Evolutionary conservation across 192 early-diverging fungal genomes (phyloP).

Genomic region (Spizellomyces punctatus): DNA sequence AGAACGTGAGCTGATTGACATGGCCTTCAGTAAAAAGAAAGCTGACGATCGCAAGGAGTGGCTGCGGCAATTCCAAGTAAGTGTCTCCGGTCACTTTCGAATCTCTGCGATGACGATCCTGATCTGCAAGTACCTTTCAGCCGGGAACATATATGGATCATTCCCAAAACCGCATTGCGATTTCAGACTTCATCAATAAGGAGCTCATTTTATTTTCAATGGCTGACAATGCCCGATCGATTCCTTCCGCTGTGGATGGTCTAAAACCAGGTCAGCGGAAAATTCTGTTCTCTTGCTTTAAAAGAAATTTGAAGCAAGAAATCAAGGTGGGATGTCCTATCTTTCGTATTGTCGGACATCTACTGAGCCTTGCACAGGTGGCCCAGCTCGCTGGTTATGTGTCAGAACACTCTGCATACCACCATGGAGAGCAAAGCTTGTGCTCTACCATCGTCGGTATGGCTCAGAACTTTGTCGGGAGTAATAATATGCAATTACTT

Average conservation of each 20-base stretch:
- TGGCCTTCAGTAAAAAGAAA: conserved; percentile 96
- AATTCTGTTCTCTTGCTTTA: conserved; percentile 85
- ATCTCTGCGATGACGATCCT: not conserved
- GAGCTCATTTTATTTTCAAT: conserved; percentile 94
- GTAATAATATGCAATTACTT: conserved; percentile 89
- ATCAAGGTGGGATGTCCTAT: conserved; percentile 59
- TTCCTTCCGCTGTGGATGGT: conserved; percentile 92
- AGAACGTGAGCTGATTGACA: conserved; percentile 82
- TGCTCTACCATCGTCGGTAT: conserved; percentile 84
- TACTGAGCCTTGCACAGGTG: conserved; percentile 26
- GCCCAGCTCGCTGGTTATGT: conserved; percentile 87
- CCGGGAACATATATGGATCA: conserved; percentile 93
- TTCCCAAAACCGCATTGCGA: conserved; percentile 69
- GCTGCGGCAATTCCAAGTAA: conserved; percentile 65
- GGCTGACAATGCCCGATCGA: conserved; percentile 93
- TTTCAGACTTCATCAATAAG: conserved; percentile 91
- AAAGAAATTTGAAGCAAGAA: conserved; percentile 77
- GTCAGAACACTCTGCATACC: conserved; percentile 86
- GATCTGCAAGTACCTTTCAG: conserved; percentile 34
- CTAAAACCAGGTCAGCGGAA: conserved; percentile 98
- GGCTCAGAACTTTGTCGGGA: conserved; percentile 94
- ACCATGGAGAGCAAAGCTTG: conserved; percentile 92
- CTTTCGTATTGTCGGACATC: conserved; percentile 36
- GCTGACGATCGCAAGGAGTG: conserved; percentile 95
- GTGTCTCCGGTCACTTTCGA: conserved; percentile 32